A percentile compares a stretch with the other conserved stretches of the same genome.
phyloP scores from a whole-genome alignment of 164 flowering plant genomes.

The Brasenia schreberi region DNA sequence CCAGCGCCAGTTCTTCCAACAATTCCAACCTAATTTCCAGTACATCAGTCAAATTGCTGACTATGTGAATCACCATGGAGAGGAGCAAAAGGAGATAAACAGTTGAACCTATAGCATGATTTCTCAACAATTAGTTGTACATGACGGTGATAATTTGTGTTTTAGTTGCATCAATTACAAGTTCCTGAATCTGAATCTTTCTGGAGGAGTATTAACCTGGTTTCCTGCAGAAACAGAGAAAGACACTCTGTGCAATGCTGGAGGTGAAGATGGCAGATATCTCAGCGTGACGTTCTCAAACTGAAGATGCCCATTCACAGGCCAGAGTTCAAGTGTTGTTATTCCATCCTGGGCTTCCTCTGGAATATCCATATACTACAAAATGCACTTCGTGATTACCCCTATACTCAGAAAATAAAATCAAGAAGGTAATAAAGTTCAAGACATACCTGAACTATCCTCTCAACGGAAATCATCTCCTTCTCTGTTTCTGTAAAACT shows the following conservation, averaged over 20 bases:
- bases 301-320: constrained; percentile 49
- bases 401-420: not conserved
- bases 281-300: constrained; percentile 73
- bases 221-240: constrained; percentile 56
- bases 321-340: constrained; percentile 44
- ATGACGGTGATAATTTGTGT: not conserved
- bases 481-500: constrained; percentile 97
- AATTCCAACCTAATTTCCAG: constrained; percentile 58
- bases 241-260: constrained; percentile 47
- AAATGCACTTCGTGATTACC: not conserved
- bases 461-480: constrained; percentile 95
- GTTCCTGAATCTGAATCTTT: not conserved
- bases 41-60: not conserved
- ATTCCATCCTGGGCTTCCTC: constrained; percentile 47
- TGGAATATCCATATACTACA: constrained; percentile 81
- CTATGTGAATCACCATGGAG: not conserved
- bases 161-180: not conserved
- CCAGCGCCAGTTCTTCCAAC: constrained; percentile 99
- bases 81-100: not conserved
- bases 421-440: not conserved
- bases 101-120: not conserved
- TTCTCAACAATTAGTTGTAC: not conserved
- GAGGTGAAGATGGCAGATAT: constrained; percentile 68
- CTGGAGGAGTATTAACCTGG: constrained; percentile 27
- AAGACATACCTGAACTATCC: constrained; percentile 60